Base-by-base conservation (phyloP, 139 green algal species). In the Astrephomene gubernaculifera region DNA sequence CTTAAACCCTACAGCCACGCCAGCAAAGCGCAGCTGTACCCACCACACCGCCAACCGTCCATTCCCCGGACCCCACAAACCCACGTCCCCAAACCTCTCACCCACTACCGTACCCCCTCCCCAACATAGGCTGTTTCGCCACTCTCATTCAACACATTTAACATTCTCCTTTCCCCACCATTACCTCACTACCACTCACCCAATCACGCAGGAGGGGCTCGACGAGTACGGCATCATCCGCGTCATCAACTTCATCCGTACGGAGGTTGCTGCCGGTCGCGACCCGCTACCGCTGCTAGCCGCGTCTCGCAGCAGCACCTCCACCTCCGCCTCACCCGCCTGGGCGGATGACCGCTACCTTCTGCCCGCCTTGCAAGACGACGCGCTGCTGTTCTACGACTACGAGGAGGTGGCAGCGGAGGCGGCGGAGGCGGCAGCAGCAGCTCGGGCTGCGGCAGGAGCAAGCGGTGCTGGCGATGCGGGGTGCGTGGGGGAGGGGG, bases 231-330 rank as follows among this genome's bases (percentile, higher is more conserved):
- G 85, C 60, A 90, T 92, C 8, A 94, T 99, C 53, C 89, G 87
- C 2, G 81, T 93, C 72, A 94, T 99, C 78, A 99, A 98, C 90
- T 99, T 85, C 81, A 92, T 97, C 17, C 86, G 95, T 0, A 33
- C 53, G 0, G 67, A 92, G 36, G 92, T 96, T 45, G 71, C 78
- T 0, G 89, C 82, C 6, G 93, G 92, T 0, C 67, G 71, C 2
- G 90, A 96, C 82, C 92, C 93, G 8, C 88, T 84, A 14, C 64
- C 86, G 1, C 67, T 67, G 0, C 69, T 97, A 27, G 74, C 69
- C 0, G 57, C 86, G 5, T 35, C 63, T n/a, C 17, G 43, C 44
- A 52, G 61, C 12, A 71, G 31, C 27, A 53, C n/a, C 29, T 25
- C 25, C 29, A 68, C 24, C 21, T 45, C 8, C 27, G 39, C 39